Conservation (phyloP, 2,329 filamentous ascomycete species). For the Pseudogymnoascus sp. region DNA sequence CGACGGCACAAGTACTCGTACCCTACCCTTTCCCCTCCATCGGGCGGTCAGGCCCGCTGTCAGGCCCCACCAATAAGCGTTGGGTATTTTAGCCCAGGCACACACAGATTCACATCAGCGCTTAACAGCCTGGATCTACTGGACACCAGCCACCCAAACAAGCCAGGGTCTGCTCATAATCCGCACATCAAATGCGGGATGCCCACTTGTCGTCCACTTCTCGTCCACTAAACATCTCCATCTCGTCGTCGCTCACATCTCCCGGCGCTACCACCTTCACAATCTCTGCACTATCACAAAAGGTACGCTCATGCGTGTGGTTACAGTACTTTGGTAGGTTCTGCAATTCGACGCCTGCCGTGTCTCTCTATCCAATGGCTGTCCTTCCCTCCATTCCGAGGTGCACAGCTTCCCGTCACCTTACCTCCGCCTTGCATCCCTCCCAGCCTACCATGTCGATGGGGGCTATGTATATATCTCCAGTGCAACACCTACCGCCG, state of each 20-base stretch:
- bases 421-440: neutral
- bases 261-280: neutral
- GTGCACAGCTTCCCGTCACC: constrained; percentile 7
- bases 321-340: neutral
- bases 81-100: neutral
- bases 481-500: constrained; percentile 1
- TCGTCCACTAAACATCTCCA: neutral
- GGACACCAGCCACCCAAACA: neutral
- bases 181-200: neutral
- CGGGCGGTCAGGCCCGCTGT: neutral
- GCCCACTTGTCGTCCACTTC: neutral
- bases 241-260: neutral
- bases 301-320: neutral
- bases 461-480: neutral
- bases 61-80: neutral
- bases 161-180: neutral
- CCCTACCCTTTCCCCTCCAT: neutral
- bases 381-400: neutral
- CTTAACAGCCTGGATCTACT: neutral
- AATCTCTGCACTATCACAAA: neutral
- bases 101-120: constrained; percentile 2
- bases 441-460: neutral
- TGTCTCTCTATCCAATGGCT: neutral
- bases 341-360: neutral
- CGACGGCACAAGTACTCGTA: neutral